Evolutionary conservation across 176 grass and related monocot species (phyloP), one percentile per base, ranked within the genome.

Genomic region (Cenchrus fungigraminus): DNA sequence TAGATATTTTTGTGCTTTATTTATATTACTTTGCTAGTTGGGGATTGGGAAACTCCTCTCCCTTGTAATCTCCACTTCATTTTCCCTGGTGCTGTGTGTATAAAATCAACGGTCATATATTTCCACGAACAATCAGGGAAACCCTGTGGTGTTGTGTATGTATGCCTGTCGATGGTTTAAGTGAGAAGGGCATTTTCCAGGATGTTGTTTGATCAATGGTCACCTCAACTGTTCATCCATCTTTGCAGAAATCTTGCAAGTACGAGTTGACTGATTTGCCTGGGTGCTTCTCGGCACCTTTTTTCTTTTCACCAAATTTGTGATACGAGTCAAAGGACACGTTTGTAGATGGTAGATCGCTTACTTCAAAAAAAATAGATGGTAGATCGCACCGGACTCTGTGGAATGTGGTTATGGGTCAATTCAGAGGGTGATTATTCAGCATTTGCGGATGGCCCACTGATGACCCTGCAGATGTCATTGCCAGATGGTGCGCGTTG

Each of bases 161-260:
- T 34, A 19, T 34, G 2, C 10, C 52, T 34, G 71, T 19, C 4
- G 14, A 25, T 34, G 0, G 17, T 32, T 74, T 74, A 79, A 65
- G 79, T 88, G 74, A 37, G 34, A 73, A 71, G 22, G 37, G 22
- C 37, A 79, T 84, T 65, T 65, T 73, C 79, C 62, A 13, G 42
- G 61, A 20, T 73, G 12, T 5, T 71, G 40, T 15, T 49, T 58
- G 55, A 4, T 19, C 42, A 37, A 2, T 17, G 68, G 8, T 58
- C 20, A 45, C 29, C 7, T 7, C 8, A 6, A 9, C 32, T n/a
- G 49, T 15, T 3, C 5, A 8, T 25, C 13, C 16, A 15, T 42
- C 34, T 16, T 58, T 8, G 7, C 45, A 46, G 45, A 46, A 46
- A 40, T 40, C 37, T 40, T 40, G 37, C 45, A 46, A 46, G 8